Evolutionary conservation across 768 basidiomycete genomes (phyloP), one percentile per base, ranked within the genome.

Genomic region (Leucosporidium scottii): DNA sequence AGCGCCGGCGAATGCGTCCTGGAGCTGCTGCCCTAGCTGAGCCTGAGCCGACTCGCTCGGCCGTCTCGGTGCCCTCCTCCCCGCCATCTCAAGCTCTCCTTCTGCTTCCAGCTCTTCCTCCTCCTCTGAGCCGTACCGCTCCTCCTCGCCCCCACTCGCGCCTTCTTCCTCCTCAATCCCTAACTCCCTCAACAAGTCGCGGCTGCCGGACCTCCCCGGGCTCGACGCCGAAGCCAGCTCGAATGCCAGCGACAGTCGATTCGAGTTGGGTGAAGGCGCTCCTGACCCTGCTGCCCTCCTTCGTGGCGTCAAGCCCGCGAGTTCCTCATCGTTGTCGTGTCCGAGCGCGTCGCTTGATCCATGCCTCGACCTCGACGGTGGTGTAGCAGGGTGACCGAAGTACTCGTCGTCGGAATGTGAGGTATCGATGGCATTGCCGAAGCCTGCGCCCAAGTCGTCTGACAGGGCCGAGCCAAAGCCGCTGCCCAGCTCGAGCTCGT

Each of bases 201-300:
- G 25, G 3, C 48, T 51, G 12, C 60, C 36, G n/a, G 57, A 60
- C 1, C 47, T 58, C 21, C 48, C 27, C 7, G 63, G 51, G 1
- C 61, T n/a, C 34, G 58, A 39, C 13, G 59, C 67, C n/a, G 57
- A 59, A 20, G 70, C 66, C 21, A 71, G 67, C 39, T 71, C 70
- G 25, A 62, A 62, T 21, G 70, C 70, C 3, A 71, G 39, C 20
- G 57, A 59, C 47, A 65, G 47, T 2, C 63, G 34, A 36, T 47
- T 50, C 17, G 57, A 59, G 4, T 17, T 23, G 8, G 57, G 34
- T 4, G 57, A 8, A 36, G 23, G 21, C 0, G n/a, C 27, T 4
- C 57, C 36, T 12, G 23, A 34, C 6, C 57, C 36, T 59, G 50
- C 50, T 51, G 23, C 50, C 50, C 36, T 17, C 6, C 57, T 34